A percentile compares a stretch with the other conserved stretches of the same genome.
These are phyloP conservation scores for Aegilops sharonensis DNA, from an alignment of 176 grass and related monocot species.

Conservation along the genomic window DNA sequence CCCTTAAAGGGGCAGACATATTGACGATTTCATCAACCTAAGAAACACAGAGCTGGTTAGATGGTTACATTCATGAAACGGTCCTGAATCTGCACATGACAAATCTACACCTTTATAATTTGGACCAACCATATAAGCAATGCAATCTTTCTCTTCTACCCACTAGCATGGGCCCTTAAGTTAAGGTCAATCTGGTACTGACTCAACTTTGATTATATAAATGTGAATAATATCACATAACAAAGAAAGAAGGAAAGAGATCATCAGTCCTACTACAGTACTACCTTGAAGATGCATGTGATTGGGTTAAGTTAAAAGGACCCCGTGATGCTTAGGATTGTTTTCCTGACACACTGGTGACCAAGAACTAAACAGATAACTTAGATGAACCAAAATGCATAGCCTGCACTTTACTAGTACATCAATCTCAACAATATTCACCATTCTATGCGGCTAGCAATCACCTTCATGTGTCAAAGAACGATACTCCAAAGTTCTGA, in stretches of 20 bases:
- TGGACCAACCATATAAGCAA: neutral
- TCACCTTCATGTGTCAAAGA: neutral
- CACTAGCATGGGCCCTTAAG: neutral
- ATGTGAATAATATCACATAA: neutral
- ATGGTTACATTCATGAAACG: constrained; percentile 6
- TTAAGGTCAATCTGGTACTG: neutral
- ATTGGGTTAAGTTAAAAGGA: neutral
- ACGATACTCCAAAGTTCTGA: neutral
- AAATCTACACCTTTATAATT: neutral
- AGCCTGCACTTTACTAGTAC: neutral
- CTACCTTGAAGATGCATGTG: constrained; percentile 8
- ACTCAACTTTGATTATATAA: neutral
- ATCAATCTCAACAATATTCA: neutral
- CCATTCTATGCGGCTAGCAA: neutral
- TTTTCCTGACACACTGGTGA: neutral
- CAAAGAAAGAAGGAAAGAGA: neutral
- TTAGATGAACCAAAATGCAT: neutral
- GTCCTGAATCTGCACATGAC: neutral
- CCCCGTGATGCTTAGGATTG: neutral
- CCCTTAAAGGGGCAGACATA: constrained; percentile 71
- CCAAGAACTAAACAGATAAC: neutral
- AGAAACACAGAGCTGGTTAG: constrained; percentile 23
- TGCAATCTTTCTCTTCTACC: neutral
- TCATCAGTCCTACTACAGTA: neutral
- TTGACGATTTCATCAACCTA: constrained; percentile 97